A percentile compares a stretch with the other conserved stretches of the same genome.
Conservation (phyloP, 768 basidiomycete genomes). For the Trametopsis cervina region DNA sequence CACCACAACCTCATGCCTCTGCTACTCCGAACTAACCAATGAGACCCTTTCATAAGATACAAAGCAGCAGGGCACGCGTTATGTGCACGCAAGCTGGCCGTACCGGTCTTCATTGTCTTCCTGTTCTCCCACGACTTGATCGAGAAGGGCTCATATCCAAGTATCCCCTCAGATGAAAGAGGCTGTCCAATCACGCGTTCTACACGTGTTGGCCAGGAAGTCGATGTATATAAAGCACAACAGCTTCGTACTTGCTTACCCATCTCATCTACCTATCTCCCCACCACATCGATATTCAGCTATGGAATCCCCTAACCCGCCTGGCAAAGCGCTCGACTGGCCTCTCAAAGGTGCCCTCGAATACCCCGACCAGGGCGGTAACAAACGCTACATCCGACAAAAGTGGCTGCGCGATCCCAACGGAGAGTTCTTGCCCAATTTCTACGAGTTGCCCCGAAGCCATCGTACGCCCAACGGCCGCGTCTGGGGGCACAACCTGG, state of each 20-base stretch:
- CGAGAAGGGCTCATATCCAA: too few species aligned
- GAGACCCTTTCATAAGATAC: too few species aligned
- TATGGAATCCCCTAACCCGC: background rate
- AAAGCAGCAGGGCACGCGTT: too few species aligned
- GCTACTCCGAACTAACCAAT: too few species aligned
- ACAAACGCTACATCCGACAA: background rate
- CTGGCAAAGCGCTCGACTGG: background rate
- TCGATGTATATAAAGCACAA: background rate
- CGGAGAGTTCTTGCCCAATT: background rate
- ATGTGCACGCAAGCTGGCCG: too few species aligned
- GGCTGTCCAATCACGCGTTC: too few species aligned
- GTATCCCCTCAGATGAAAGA: too few species aligned
- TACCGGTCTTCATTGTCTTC: too few species aligned
- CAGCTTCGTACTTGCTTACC: background rate
- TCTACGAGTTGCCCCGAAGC: constrained; percentile 7
- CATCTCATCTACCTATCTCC: background rate
- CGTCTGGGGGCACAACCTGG: constrained; percentile 22
- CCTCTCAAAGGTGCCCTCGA: background rate
- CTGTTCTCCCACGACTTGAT: too few species aligned
- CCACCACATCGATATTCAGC: background rate
- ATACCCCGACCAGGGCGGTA: background rate
- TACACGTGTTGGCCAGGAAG: background rate
- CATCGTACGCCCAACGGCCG: constrained; percentile 17
- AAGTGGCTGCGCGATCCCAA: background rate
- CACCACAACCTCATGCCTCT: too few species aligned